phyloP scores from a whole-genome alignment of 2,329 filamentous ascomycete genomes.

The Sarocladiaceae sp. region DNA sequence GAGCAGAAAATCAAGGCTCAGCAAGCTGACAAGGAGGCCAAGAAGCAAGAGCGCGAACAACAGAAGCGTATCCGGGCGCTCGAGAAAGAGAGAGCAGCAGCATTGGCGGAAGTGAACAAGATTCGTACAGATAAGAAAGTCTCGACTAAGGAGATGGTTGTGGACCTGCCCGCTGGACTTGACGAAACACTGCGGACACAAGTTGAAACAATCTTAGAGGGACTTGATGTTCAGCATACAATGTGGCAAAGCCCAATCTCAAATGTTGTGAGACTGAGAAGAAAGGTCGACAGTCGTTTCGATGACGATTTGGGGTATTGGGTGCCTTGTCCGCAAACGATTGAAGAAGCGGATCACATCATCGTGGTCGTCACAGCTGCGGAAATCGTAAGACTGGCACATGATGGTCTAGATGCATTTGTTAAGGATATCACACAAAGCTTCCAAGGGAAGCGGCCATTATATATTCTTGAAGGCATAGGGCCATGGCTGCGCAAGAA shows the following conservation, averaged over 20 bases:
- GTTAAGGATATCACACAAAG: constrained; percentile 46
- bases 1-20: constrained; percentile 40
- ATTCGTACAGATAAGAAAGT: constrained; percentile 66
- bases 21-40: constrained; percentile 48
- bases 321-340: constrained; percentile 51
- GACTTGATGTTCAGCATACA: constrained; percentile 40
- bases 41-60: constrained; percentile 49
- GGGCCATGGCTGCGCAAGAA: constrained; percentile 62
- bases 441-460: constrained; percentile 47
- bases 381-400: constrained; percentile 58
- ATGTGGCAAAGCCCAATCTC: constrained; percentile 40
- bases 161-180: constrained; percentile 58
- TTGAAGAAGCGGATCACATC: constrained; percentile 53
- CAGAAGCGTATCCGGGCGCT: constrained; percentile 55
- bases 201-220: constrained; percentile 42
- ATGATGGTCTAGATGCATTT: constrained; percentile 48
- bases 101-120: constrained; percentile 68
- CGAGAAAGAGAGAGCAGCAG: constrained; percentile 59
- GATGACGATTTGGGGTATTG: constrained; percentile 56
- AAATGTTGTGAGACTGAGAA: constrained; percentile 59
- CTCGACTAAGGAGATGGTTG: constrained; percentile 70
- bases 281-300: constrained; percentile 59
- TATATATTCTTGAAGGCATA: constrained; percentile 70
- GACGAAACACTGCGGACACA: constrained; percentile 38
- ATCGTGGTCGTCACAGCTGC: constrained; percentile 56